A percentile compares a stretch with the other conserved stretches of the same genome.
These are phyloP conservation scores for Leccinum fallax DNA, from an alignment of 1,284 basidiomycete genomes.

Conservation along the genomic window DNA sequence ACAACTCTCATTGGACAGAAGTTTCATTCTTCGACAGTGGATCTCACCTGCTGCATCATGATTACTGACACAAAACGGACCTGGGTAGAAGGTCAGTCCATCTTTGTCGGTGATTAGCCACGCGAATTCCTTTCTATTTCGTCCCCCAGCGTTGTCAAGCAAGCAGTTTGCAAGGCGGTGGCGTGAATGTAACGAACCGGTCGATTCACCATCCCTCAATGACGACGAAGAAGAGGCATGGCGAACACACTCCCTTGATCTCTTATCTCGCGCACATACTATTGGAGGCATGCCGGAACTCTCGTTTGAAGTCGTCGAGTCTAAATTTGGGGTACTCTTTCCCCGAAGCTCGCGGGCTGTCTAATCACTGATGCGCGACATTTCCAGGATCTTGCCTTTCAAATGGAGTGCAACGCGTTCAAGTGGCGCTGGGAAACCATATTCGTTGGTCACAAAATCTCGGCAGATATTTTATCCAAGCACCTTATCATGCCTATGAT, in stretches of 20 bases:
- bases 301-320: conserved; percentile 58
- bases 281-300: conserved; percentile 57
- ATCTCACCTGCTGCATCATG: conserved; percentile 59
- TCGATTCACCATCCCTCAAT: conserved; percentile 30
- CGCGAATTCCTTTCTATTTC: conserved; percentile 17
- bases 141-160: conserved; percentile 51
- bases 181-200: conserved; percentile 54
- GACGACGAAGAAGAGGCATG: conserved; percentile 55
- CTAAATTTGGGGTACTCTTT: conserved; percentile 56
- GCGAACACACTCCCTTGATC: conserved; percentile 53
- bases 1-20: conserved; percentile 47
- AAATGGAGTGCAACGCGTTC: conserved; percentile 58
- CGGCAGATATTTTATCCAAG: conserved; percentile 70
- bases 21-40: conserved; percentile 55
- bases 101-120: conserved; percentile 23
- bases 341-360: conserved; percentile 1
- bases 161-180: conserved; percentile 68
- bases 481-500: conserved; percentile 77
- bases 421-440: conserved; percentile 79
- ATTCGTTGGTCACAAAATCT: conserved; percentile 59
- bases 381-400: conserved; percentile 64
- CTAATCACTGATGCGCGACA: conserved; percentile 17
- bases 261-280: conserved; percentile 58
- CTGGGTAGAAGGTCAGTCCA: conserved; percentile 68
- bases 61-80: conserved; percentile 73